Conservation (phyloP, 495 filamentous ascomycete genomes). For the Penicillium ucsense region DNA sequence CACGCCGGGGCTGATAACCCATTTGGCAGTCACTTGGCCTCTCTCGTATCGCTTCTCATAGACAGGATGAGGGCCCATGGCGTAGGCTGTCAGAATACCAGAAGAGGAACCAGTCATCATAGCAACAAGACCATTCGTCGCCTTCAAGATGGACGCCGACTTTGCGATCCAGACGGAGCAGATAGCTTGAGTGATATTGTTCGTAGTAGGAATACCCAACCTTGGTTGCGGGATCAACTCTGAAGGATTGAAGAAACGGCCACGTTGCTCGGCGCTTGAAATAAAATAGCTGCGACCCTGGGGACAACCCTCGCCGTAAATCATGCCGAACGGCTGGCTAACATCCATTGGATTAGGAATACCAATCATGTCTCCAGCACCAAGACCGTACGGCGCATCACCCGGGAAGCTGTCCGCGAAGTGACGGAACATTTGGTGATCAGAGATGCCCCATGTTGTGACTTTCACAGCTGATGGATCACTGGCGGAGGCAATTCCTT, state of each 20-base stretch:
- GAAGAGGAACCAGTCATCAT: slow-evolving; percentile 77
- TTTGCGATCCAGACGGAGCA: slow-evolving; percentile 91
- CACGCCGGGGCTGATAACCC: slow-evolving; percentile 85
- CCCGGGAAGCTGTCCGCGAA: slow-evolving; percentile 67
- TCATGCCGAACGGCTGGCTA: slow-evolving; percentile 72
- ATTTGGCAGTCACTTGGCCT: slow-evolving; percentile 73
- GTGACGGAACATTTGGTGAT: slow-evolving; percentile 62
- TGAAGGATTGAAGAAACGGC: slow-evolving; percentile 57
- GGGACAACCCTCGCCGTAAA: slow-evolving; percentile 77
- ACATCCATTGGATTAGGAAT: slow-evolving; percentile 82
- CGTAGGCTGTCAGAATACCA: slow-evolving; percentile 77
- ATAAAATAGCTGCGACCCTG: slow-evolving; percentile 71
- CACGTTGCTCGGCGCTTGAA: slow-evolving; percentile 62
- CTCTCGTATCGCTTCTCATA: slow-evolving; percentile 56
- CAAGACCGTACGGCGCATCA: slow-evolving; percentile 66
- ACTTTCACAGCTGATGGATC: slow-evolving; percentile 68
- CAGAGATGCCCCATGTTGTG: slow-evolving; percentile 75
- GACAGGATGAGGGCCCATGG: slow-evolving; percentile 57
- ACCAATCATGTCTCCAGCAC: slow-evolving; percentile 62
- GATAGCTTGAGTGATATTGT: slow-evolving; percentile 48
- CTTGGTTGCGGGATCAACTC: slow-evolving; percentile 35
- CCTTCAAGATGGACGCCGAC: slow-evolving; percentile 53
- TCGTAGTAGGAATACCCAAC: slow-evolving; percentile 65
- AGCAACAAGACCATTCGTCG: slow-evolving; percentile 69
- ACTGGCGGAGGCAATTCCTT: slow-evolving; percentile 62